These are phyloP conservation scores for Pythium pyrilobum DNA, from an alignment of 352 stramenopile genomes.

Conservation along the genomic window DNA sequence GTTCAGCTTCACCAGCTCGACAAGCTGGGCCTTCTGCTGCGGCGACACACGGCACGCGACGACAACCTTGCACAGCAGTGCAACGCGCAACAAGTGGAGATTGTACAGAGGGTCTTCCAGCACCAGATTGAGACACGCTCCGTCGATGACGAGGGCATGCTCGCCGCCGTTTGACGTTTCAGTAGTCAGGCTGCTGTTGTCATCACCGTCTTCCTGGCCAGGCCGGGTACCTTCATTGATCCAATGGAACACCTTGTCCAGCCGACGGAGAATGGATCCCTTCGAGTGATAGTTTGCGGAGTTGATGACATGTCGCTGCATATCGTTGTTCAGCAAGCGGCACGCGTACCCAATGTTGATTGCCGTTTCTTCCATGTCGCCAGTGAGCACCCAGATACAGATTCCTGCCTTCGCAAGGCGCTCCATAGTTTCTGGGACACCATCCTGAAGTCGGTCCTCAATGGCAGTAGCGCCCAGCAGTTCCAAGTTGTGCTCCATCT, in stretches of 20 bases:
- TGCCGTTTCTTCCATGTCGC: conserved; percentile 87
- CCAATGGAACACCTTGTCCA: conserved; percentile 76
- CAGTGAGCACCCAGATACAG: conserved; percentile 84
- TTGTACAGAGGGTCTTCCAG: conserved; percentile 69
- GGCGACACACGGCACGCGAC: conserved; percentile 97
- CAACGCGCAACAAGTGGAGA: conserved; percentile 75
- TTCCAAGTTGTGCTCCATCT: conserved; percentile 74
- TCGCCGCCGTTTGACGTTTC: conserved; percentile 27
- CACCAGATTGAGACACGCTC: conserved; percentile 84
- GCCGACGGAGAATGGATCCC: conserved; percentile 52
- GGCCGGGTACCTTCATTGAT: conserved; percentile 33
- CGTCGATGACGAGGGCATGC: conserved; percentile 94
- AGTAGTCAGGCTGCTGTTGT: conserved; percentile 19
- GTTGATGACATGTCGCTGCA: conserved; percentile 89
- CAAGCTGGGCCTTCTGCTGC: conserved; percentile 97
- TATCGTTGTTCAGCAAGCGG: conserved; percentile 89
- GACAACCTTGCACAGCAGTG: conserved; percentile 93
- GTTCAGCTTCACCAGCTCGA: conserved; percentile 93
- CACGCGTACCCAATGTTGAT: conserved; percentile 89
- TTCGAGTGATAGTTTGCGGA: conserved; percentile 57
- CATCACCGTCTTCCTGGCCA: conserved; percentile 15
- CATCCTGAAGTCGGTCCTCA: conserved; percentile 82
- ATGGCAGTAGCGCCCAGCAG: conserved; percentile 82
- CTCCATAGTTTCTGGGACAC: conserved; percentile 80
- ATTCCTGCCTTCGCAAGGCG: conserved; percentile 69